Evolutionary conservation across 2,329 filamentous ascomycete species (phyloP).

Genomic region (Monilinia fructicola): DNA sequence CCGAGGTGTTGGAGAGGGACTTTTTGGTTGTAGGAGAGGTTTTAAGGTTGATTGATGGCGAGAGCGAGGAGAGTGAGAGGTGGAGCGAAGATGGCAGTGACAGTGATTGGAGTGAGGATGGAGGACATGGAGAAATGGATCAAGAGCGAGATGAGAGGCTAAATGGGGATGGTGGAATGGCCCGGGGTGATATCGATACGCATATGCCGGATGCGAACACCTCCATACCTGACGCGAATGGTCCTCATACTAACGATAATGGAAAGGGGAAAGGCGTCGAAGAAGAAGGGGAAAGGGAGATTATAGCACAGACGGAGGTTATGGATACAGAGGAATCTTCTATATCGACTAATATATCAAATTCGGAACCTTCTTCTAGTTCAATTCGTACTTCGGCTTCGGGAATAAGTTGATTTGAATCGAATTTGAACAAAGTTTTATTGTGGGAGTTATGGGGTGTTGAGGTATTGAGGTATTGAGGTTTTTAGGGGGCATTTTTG

Average conservation of each 20-base stretch:
- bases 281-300: constrained; percentile 7
- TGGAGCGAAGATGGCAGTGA: constrained; percentile 14
- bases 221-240: constrained; percentile 22
- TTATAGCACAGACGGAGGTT: constrained; percentile 23
- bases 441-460: background rate
- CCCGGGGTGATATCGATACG: background rate
- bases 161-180: background rate
- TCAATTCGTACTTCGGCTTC: constrained; percentile 34
- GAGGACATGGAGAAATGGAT: background rate
- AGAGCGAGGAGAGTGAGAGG: constrained; percentile 40
- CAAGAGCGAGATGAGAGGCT: background rate
- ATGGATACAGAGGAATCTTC: constrained; percentile 29
- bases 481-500: background rate
- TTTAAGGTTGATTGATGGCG: constrained; percentile 51
- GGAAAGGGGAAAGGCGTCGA: constrained; percentile 27
- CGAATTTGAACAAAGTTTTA: background rate
- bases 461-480: too few relatives aligned
- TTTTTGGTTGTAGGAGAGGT: constrained; percentile 66
- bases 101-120: constrained; percentile 22
- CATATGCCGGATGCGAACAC: constrained; percentile 25
- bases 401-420: constrained; percentile 24
- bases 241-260: constrained; percentile 20
- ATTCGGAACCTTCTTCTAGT: constrained; percentile 32
- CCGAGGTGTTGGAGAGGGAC: constrained; percentile 73
- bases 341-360: constrained; percentile 29